These are phyloP conservation scores for Haplosporangium sp. DNA, from an alignment of 371 early-diverging fungal species.

Conservation along the genomic window DNA sequence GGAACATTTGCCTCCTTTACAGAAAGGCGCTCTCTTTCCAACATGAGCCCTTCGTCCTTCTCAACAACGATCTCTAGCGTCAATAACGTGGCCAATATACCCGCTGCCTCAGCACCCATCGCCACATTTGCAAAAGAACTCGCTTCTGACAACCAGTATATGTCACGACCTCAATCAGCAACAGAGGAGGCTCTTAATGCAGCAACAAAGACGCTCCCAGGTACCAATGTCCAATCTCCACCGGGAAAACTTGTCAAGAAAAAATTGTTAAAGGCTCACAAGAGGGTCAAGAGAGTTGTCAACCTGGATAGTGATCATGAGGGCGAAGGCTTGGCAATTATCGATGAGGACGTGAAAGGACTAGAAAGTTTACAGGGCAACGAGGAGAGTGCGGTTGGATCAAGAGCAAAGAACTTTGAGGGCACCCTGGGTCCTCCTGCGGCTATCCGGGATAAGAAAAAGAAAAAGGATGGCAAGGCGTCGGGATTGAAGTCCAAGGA, in stretches of 20 bases:
- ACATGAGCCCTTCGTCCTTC: conserved; percentile 36
- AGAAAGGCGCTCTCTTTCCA: conserved; percentile 52
- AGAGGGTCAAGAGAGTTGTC: conserved; percentile 44
- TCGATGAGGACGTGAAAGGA: conserved; percentile 12
- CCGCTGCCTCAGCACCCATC: conserved; percentile 48
- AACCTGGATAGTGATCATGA: conserved; percentile 58
- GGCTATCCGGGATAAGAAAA: conserved; percentile 30
- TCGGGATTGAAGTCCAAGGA: not conserved
- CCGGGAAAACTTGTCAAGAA: conserved; percentile 36
- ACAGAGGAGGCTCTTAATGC: conserved; percentile 16
- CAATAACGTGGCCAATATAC: conserved; percentile 54
- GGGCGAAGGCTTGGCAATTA: conserved; percentile 1
- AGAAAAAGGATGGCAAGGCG: conserved; percentile 14
- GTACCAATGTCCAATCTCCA: conserved; percentile 5
- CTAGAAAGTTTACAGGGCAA: conserved; percentile 13
- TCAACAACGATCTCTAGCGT: conserved; percentile 40
- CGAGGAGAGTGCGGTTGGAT: conserved; percentile 13
- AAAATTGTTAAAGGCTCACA: conserved; percentile 43
- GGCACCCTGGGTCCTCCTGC: conserved; percentile 7
- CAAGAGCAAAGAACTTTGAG: not conserved
- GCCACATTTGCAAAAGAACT: conserved; percentile 47
- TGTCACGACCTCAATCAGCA: conserved; percentile 13
- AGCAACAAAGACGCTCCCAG: conserved; percentile 3
- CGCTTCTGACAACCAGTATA: not conserved
- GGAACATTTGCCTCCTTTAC: conserved; percentile 65